phyloP scores from a whole-genome alignment of 1,284 basidiomycete species.

The Fistulinella cinereoalba region DNA sequence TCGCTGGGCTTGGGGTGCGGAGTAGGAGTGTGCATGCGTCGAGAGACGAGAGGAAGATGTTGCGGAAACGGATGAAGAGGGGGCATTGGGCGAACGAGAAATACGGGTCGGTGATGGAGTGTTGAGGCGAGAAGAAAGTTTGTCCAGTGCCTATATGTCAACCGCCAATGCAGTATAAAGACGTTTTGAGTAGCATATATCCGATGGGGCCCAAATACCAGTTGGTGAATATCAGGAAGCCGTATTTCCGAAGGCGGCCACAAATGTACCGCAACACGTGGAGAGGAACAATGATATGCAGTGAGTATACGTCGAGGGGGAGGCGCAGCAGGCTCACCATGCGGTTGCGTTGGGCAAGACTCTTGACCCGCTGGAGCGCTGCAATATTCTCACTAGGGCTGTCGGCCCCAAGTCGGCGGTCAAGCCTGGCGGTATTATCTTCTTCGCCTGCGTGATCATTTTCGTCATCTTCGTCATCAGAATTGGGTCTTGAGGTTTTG shows the following conservation, averaged over 20 bases:
- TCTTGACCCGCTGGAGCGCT: constrained; percentile 65
- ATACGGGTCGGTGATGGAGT: constrained; percentile 41
- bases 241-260: constrained; percentile 11
- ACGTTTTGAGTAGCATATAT: constrained; percentile 23
- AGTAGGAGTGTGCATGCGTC: constrained; percentile 28
- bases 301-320: constrained; percentile 8
- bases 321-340: constrained; percentile 45
- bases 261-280: constrained; percentile 26
- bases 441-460: constrained; percentile 62
- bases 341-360: constrained; percentile 65
- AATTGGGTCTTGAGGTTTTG: constrained; percentile 32
- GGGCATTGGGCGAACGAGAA: constrained; percentile 36
- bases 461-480: constrained; percentile 52
- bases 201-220: background rate
- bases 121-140: constrained; percentile 53
- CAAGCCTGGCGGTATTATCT: constrained; percentile 64
- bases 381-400: constrained; percentile 50
- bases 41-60: constrained; percentile 34
- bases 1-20: constrained; percentile 20
- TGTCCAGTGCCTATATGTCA: constrained; percentile 57
- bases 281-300: constrained; percentile 17
- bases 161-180: constrained; percentile 11
- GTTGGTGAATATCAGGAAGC: background rate
- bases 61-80: constrained; percentile 32
- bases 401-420: constrained; percentile 38